A percentile compares a stretch with the other conserved stretches of the same genome.
Conservation (phyloP, 805 yeast species). For the Metschnikowia colocasiae region DNA sequence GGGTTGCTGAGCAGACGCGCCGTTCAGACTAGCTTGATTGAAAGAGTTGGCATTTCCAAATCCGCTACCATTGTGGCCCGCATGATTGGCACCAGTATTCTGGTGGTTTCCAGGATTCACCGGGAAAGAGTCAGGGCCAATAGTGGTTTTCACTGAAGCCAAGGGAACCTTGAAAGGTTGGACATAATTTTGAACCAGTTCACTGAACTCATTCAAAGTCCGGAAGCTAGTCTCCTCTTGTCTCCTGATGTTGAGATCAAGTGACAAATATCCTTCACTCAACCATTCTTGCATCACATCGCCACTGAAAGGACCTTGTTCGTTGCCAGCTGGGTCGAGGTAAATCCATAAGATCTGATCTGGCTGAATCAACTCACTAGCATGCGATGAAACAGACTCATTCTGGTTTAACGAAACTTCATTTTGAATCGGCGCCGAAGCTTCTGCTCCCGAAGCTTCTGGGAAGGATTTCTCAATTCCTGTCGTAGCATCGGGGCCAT, state of each 20-base stretch:
- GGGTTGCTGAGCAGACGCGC: constrained; percentile 11
- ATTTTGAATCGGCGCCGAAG: not conserved
- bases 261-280: constrained; percentile 52
- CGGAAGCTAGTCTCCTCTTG: constrained; percentile 49
- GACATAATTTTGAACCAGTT: constrained; percentile 43
- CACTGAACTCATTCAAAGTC: constrained; percentile 52
- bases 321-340: constrained; percentile 62
- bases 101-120: not conserved
- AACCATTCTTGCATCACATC: constrained; percentile 77
- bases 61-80: constrained; percentile 1
- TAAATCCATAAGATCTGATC: constrained; percentile 61
- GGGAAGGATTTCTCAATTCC: constrained; percentile 3
- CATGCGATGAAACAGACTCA: constrained; percentile 2
- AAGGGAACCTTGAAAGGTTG: constrained; percentile 63
- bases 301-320: constrained; percentile 82
- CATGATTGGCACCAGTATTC: not conserved
- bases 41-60: constrained; percentile 2
- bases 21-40: constrained; percentile 3
- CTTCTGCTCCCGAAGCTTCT: not conserved
- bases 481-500: constrained; percentile 1
- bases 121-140: not conserved
- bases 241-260: constrained; percentile 55
- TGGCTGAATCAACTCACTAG: constrained; percentile 14
- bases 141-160: constrained; percentile 25
- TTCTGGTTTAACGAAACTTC: not conserved